Base-by-base conservation (phyloP, 176 grass and related monocot species). In the Pontederia crassipes region DNA sequence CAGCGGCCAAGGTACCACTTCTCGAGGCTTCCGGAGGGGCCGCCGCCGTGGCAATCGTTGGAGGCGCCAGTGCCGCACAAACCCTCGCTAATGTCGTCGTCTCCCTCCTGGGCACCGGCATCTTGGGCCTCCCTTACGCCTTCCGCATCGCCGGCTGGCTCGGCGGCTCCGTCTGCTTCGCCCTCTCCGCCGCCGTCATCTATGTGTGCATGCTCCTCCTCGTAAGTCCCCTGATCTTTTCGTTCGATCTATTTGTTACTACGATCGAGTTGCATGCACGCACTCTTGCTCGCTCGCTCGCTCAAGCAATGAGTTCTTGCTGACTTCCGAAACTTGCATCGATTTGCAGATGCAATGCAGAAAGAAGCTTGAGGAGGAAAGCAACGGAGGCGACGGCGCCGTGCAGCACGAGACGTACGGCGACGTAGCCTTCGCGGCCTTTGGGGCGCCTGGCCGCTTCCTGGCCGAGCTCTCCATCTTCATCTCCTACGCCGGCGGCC, bases 121-220 rank as follows among this genome's bases (percentile, higher is more conserved):
- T 95, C 62, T 82, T 95, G 49, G 90, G 90, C 17, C 85, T 95
- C 52, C 90, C 90, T 28, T 95, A 89, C 74, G 82, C 90, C 55
- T 89, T 95, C 71, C 77, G 86, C 56, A 48, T 81, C 49, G 85
- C 90, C 0, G 90, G 90, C 8, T 95, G 90, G 90, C 6, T 86
- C 54, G 80, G 74, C 1, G 90, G 90, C 27, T 78, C 82, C n/a
- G 47, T 89, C 46, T 85, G 90, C 32, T 80, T 95, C 55, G 74
- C 74, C 51, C 55, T 62, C 46, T 71, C 90, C 17, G 90, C 82
- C 12, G 15, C 35, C 61, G 74, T 72, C 67, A 83, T 77, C 62
- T 85, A 81, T 68, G 86, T 89, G 67, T 95, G 90, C 85, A 89
- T 95, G 90, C 77, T 89, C n/a, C 90, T 95, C 48, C 79, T 95